Evolutionary conservation across 176 grass and related monocot genomes (phyloP).

Genomic region (Bonia amplexicaulis): DNA sequence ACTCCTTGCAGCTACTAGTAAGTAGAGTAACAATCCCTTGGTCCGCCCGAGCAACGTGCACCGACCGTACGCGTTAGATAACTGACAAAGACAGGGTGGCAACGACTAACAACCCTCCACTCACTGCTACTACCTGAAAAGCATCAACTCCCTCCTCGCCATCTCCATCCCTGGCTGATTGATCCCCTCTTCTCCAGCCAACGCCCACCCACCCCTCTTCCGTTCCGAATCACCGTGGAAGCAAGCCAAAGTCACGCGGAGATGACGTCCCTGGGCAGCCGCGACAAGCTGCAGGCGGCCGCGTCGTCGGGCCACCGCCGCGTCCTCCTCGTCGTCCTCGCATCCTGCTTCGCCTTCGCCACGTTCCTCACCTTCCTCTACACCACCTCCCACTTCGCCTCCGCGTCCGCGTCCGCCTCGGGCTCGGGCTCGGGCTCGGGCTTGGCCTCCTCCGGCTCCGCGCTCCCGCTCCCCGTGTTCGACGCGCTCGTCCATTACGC

Average conservation of each 20-base stretch:
- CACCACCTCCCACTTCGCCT: conserved; percentile 37
- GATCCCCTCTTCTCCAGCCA: not conserved
- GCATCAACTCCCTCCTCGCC: not conserved
- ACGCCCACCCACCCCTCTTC: not conserved
- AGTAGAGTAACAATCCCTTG: not conserved
- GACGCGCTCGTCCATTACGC: conserved; percentile 74
- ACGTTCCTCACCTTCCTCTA: conserved; percentile 67
- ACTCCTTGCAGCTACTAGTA: no score
- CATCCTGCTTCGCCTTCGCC: conserved; percentile 71
- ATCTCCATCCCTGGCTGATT: not conserved
- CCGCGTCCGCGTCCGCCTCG: not conserved
- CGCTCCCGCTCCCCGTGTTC: conserved; percentile 48
- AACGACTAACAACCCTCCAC: not conserved
- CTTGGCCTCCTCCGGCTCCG: not conserved
- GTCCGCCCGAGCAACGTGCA: conserved; percentile 24
- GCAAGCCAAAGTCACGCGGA: not conserved
- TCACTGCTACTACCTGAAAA: not conserved
- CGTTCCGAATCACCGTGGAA: not conserved
- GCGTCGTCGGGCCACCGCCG: conserved; percentile 49
- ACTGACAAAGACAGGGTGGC: not conserved
- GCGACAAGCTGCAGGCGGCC: conserved; percentile 38
- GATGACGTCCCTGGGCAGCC: conserved; percentile 50
- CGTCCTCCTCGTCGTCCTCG: conserved; percentile 45
- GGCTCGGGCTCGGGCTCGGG: not conserved
- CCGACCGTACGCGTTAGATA: not conserved